Conservation (phyloP, 2,329 filamentous ascomycete genomes). For the Stachybotrys chartarum region DNA sequence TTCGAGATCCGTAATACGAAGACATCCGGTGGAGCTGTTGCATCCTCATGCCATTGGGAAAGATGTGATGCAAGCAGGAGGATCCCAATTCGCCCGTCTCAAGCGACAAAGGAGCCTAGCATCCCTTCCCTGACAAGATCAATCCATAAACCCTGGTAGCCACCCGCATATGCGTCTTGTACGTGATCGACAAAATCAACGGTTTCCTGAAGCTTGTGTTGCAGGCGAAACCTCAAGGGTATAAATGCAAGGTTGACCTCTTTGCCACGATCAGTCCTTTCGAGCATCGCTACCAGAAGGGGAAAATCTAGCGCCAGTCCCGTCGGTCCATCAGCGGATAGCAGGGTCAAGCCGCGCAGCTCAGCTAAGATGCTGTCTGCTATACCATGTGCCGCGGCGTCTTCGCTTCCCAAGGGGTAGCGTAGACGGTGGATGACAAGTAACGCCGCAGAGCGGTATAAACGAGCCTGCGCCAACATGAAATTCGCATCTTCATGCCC, state of each 20-base stretch:
- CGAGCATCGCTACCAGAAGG: slow-evolving; percentile 7
- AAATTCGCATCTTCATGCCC: not conserved
- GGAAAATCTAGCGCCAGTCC: slow-evolving; percentile 8
- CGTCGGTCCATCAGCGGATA: slow-evolving; percentile 2
- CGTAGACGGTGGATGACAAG: slow-evolving; percentile 10
- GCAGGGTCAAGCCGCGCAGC: not conserved
- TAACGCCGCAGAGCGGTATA: slow-evolving; percentile 6
- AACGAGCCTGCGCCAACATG: slow-evolving; percentile 7
- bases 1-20: no score
- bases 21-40: not conserved
- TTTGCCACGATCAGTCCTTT: slow-evolving; percentile 2
- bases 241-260: slow-evolving; percentile 2
- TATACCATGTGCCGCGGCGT: slow-evolving; percentile 1
- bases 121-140: not conserved
- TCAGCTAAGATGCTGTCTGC: slow-evolving; percentile 6
- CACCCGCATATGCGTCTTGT: slow-evolving; percentile 3
- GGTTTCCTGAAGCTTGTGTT: not conserved
- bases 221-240: slow-evolving; percentile 1
- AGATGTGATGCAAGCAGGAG: no score
- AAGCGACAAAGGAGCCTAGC: not conserved
- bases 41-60: not conserved
- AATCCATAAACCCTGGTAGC: slow-evolving; percentile 6
- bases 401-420: slow-evolving; percentile 6
- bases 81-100: not conserved
- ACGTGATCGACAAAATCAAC: slow-evolving; percentile 2